Evolutionary conservation across 2,329 filamentous ascomycete species (phyloP).

Genomic region (Diaporthe sp.): DNA sequence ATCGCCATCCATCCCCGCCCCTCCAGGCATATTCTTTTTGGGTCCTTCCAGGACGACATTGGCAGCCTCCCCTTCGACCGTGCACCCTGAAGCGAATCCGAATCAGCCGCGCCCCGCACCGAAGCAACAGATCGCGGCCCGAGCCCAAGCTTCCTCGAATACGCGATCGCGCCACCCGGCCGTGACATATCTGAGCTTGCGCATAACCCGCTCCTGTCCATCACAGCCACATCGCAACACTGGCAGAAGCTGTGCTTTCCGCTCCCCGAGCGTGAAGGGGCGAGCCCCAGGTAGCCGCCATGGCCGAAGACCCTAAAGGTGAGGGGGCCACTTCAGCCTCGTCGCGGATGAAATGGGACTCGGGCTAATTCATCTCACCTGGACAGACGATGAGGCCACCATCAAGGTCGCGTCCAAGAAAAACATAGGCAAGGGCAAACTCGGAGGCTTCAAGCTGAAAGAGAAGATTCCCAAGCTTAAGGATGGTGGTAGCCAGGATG

Average conservation of each 20-base stretch:
- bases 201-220: background rate
- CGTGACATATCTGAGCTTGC: background rate
- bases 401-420: constrained; percentile 73
- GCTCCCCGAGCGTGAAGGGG: constrained; percentile 11
- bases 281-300: constrained; percentile 23
- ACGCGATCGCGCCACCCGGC: constrained; percentile 3
- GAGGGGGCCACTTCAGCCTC: constrained; percentile 21
- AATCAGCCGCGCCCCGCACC: background rate
- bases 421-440: constrained; percentile 50
- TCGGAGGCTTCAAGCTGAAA: constrained; percentile 70
- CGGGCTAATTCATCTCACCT: constrained; percentile 7
- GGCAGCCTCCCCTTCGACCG: background rate
- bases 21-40: background rate
- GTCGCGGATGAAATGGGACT: background rate
- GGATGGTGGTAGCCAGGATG: constrained; percentile 78
- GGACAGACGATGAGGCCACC: constrained; percentile 64
- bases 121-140: background rate
- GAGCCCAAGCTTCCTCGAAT: background rate
- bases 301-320: constrained; percentile 36
- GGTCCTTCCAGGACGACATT: background rate
- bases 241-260: background rate
- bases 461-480: constrained; percentile 70
- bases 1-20: background rate
- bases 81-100: background rate
- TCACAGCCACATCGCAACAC: background rate